Evolutionary conservation across 129 eudicot genomes (phyloP), one percentile per base, ranked within the genome.

Genomic region (Flaveria brownii): DNA sequence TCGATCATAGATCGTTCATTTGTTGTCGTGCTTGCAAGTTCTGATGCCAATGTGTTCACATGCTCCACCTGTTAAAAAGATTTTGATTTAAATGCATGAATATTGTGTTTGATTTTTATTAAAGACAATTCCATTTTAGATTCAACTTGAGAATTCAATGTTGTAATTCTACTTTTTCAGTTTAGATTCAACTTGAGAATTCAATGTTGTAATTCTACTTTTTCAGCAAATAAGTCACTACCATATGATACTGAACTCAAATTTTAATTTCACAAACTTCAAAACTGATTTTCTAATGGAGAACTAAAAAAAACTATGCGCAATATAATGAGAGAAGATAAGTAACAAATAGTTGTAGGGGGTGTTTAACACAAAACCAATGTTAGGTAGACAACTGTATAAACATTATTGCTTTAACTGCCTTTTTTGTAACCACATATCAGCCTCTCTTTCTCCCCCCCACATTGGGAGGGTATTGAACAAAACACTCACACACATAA

Each of bases 1-100:
- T 85, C 81, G 28, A 93, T 81, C 60, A 36, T 68, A 76, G 71
- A 77, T 56, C 81, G 85, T 81, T 90, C 98, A 7, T 82, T 70
- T 71, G 85, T 65, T 23, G 88, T 79, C 57, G 84, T 28, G 61
- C 80, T 85, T 18, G 92, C 89, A 68, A 93, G 91, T 81, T 88
- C 97, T 62, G 89, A 83, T 63, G 85, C 88, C 83, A 90, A 74
- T 28, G 80, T 75, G 54, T 84, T 88, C 77, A 84, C 84, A 74
- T 85, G 81, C 80, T 93, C 97, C 26, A 87, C 96, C 98, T 93
- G 84, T 73, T 46, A 15, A 74, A 13, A 36, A 2, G 11, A 28
- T 28, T 60, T 9, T 6, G 16, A 60, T 60, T 18, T 7, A 11
- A 6, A 59, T 46, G 39, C 72, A 25, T 12, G 10, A 49, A 50